Percentiles rank a stretch among this genome's conserved stretches.
Evolutionary conservation across 1,284 basidiomycete genomes (phyloP).

Genomic region (Cutaneotrichosporon spelunceum): DNA sequence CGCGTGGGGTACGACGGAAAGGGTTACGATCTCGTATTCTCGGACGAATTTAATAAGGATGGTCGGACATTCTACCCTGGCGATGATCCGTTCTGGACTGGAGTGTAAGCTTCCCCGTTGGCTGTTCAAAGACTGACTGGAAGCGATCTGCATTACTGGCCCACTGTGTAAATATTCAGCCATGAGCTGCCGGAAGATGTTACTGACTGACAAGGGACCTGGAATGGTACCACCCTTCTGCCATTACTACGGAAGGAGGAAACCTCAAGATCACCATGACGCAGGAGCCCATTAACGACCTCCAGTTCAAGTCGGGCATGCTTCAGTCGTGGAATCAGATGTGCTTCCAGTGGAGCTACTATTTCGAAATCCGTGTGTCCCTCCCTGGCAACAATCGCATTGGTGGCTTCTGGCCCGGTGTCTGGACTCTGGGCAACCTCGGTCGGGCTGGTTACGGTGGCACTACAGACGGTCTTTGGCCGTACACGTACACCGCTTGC

Average conservation of each 20-base stretch:
- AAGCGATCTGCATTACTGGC: conserved; percentile 70
- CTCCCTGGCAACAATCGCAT: conserved; percentile 63
- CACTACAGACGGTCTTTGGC: conserved; percentile 61
- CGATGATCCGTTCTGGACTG: conserved; percentile 54
- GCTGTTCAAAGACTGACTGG: not conserved
- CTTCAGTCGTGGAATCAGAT: conserved; percentile 66
- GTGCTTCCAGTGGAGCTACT: conserved; percentile 65
- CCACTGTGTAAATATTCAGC: conserved; percentile 36
- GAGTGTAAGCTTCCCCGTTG: conserved; percentile 28
- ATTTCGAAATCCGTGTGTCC: conserved; percentile 61
- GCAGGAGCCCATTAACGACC: conserved; percentile 63
- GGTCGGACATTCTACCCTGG: conserved; percentile 71
- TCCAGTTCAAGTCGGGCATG: conserved; percentile 65
- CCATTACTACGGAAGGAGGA: conserved; percentile 73
- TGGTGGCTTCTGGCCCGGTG: conserved; percentile 67
- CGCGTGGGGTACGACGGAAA: conserved; percentile 48
- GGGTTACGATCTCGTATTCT: conserved; percentile 53
- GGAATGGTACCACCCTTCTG: conserved; percentile 79
- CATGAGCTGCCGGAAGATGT: not conserved
- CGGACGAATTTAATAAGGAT: conserved; percentile 58
- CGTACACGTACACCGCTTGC: conserved; percentile 66
- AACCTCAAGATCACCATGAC: conserved; percentile 74
- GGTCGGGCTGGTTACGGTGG: conserved; percentile 77
- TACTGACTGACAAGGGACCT: conserved; percentile 53
- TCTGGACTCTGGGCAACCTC: conserved; percentile 91